Percentiles rank a stretch among this genome's conserved stretches.
phyloP scores from a whole-genome alignment of 2,329 filamentous ascomycete species.

The Passalora sequoiae region DNA sequence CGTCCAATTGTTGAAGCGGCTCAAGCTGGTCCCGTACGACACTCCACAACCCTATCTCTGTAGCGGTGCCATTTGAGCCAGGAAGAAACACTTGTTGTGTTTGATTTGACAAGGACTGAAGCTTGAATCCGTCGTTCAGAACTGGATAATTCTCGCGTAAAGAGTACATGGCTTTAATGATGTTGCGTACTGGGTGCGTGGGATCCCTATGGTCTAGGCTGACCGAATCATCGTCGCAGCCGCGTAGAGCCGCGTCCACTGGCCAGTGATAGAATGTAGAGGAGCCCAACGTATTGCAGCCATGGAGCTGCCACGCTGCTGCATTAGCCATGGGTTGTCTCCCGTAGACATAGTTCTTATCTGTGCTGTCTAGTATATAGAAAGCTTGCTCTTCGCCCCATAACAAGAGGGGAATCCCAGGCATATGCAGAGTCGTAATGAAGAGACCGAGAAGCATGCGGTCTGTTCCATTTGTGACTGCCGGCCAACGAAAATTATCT shows the following conservation, averaged over 20 bases:
- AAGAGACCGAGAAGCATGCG: slow-evolving; percentile 53
- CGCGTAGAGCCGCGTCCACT: slow-evolving; percentile 46
- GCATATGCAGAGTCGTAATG: slow-evolving; percentile 54
- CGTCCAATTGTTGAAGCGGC: slow-evolving; percentile 48
- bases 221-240: slow-evolving; percentile 53
- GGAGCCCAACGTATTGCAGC: slow-evolving; percentile 53
- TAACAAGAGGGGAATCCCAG: slow-evolving; percentile 53
- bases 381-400: slow-evolving; percentile 62
- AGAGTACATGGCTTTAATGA: slow-evolving; percentile 56
- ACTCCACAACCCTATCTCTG: slow-evolving; percentile 57
- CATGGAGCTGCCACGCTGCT: slow-evolving; percentile 58
- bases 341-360: slow-evolving; percentile 60
- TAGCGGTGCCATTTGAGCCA: slow-evolving; percentile 47
- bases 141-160: slow-evolving; percentile 52
- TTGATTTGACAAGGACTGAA: slow-evolving; percentile 53
- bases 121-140: slow-evolving; percentile 53
- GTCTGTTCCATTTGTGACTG: slow-evolving; percentile 50
- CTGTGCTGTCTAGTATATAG: slow-evolving; percentile 58
- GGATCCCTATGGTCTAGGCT: slow-evolving; percentile 58
- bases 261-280: slow-evolving; percentile 55
- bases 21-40: slow-evolving; percentile 44
- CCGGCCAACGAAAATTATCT: slow-evolving; percentile 61
- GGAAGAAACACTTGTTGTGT: slow-evolving; percentile 46
- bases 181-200: slow-evolving; percentile 54
- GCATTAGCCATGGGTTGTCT: slow-evolving; percentile 56